Percentiles rank a stretch among this genome's conserved stretches.
Conservation (phyloP, 1,284 basidiomycete species). For the Leccinum insolens region DNA sequence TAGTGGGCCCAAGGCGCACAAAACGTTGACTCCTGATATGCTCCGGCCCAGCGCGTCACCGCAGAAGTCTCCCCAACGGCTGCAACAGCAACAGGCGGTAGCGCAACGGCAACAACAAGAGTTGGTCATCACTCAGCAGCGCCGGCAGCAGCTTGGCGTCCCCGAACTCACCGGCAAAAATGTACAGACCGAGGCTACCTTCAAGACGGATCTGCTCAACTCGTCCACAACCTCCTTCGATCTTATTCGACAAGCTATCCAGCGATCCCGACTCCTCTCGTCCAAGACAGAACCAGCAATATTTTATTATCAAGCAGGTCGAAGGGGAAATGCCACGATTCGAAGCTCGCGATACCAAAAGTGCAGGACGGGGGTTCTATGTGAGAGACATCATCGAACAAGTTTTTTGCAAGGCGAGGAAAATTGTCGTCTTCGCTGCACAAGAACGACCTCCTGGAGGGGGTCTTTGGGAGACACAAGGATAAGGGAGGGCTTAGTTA, state of each 20-base stretch:
- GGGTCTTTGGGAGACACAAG: constrained; percentile 56
- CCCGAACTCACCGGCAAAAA: constrained; percentile 89
- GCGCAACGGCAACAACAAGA: constrained; percentile 30
- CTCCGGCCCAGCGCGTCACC: constrained; percentile 19
- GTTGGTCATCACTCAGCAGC: constrained; percentile 33
- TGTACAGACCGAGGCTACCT: constrained; percentile 90
- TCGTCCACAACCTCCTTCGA: constrained; percentile 82
- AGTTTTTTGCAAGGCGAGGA: constrained; percentile 65
- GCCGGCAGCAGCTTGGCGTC: constrained; percentile 48
- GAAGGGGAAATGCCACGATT: constrained; percentile 86
- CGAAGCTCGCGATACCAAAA: constrained; percentile 83
- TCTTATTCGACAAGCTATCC: constrained; percentile 88
- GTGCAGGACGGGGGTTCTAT: constrained; percentile 87
- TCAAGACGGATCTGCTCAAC: constrained; percentile 96
- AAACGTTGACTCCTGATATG: constrained; percentile 17
- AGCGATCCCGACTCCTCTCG: constrained; percentile 83
- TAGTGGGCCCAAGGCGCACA: not conserved
- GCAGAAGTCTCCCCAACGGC: constrained; percentile 28
- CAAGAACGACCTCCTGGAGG: constrained; percentile 67
- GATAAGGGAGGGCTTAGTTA: constrained; percentile 61
- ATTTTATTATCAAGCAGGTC: constrained; percentile 92
- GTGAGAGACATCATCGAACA: constrained; percentile 91
- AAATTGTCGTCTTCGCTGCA: constrained; percentile 26
- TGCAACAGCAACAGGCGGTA: constrained; percentile 37
- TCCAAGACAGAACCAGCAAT: constrained; percentile 54